Evolutionary conservation across 352 stramenopile species (phyloP).

Genomic region (Pythium insidiosum): DNA sequence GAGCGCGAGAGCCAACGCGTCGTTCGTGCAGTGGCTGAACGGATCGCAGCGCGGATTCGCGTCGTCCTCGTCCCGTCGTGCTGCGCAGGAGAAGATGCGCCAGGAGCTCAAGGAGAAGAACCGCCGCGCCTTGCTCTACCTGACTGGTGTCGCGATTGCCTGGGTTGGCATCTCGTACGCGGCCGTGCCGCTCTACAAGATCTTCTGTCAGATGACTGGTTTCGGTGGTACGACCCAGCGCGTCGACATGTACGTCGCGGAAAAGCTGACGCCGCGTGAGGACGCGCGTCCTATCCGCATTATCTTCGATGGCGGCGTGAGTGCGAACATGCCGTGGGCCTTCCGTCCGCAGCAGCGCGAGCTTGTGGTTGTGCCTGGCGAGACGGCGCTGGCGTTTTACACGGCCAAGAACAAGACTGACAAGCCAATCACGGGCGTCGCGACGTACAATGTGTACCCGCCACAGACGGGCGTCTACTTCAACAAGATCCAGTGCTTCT

Average conservation of each 20-base stretch:
- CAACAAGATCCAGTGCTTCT: slow-evolving; percentile 99
- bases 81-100: slow-evolving; percentile 26
- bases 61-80: slow-evolving; percentile 38
- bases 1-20: background rate
- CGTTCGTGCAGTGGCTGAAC: background rate
- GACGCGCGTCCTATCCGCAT: slow-evolving; percentile 92
- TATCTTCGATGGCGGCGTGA: slow-evolving; percentile 94
- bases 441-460: slow-evolving; percentile 99
- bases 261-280: slow-evolving; percentile 87
- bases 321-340: slow-evolving; percentile 93
- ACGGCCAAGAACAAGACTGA: slow-evolving; percentile 96
- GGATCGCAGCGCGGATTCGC: slow-evolving; percentile 16
- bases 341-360: slow-evolving; percentile 95
- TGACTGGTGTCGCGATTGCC: slow-evolving; percentile 88
- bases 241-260: slow-evolving; percentile 58
- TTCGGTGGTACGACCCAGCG: slow-evolving; percentile 94
- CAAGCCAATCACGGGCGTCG: slow-evolving; percentile 97
- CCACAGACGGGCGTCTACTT: slow-evolving; percentile 97
- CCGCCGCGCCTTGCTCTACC: slow-evolving; percentile 89
- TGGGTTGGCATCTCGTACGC: slow-evolving; percentile 95
- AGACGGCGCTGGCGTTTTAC: slow-evolving; percentile 99
- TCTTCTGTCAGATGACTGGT: slow-evolving; percentile 98
- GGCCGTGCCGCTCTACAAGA: slow-evolving; percentile 98
- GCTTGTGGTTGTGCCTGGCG: slow-evolving; percentile 90
- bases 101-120: slow-evolving; percentile 83